Conservation (phyloP, 129 eudicot genomes). For the Solidago caesia region DNA sequence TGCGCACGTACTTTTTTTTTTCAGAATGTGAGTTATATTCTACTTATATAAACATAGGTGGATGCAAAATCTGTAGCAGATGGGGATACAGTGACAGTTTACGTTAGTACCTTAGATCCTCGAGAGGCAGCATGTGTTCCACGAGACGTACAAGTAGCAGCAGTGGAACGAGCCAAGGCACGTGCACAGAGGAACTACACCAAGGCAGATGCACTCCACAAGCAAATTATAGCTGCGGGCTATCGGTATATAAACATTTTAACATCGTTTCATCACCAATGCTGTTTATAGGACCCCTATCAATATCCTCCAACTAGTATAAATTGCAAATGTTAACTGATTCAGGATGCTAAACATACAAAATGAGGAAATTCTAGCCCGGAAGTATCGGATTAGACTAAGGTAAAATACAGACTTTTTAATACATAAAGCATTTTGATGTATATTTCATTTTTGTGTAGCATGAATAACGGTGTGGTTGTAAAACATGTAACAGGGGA, state of each 20-base stretch:
- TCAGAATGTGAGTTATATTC: not conserved
- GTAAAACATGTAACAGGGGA: conserved; percentile 53
- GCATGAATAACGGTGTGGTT: not conserved
- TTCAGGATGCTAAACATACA: conserved; percentile 63
- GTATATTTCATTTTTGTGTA: not conserved
- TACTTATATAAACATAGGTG: conserved; percentile 45
- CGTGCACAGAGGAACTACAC: conserved; percentile 68
- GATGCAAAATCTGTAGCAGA: conserved; percentile 88
- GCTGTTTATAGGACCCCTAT: not conserved
- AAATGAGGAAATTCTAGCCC: conserved; percentile 72
- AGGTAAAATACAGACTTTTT: conserved; percentile 43
- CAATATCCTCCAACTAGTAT: conserved; percentile 2
- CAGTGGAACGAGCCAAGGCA: conserved; percentile 71
- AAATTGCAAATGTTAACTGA: not conserved
- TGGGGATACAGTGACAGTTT: conserved; percentile 92
- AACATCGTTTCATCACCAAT: not conserved
- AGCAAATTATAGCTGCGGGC: conserved; percentile 62
- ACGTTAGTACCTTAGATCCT: conserved; percentile 64
- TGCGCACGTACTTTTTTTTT: not conserved
- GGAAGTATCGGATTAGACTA: conserved; percentile 79
- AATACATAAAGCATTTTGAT: not conserved
- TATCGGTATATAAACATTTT: conserved; percentile 49
- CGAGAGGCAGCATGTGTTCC: conserved; percentile 83
- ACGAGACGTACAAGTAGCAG: conserved; percentile 59
- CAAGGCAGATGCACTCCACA: conserved; percentile 80